Conservation (phyloP, 129 eudicot genomes). For the Gnaphalium uliginosum region DNA sequence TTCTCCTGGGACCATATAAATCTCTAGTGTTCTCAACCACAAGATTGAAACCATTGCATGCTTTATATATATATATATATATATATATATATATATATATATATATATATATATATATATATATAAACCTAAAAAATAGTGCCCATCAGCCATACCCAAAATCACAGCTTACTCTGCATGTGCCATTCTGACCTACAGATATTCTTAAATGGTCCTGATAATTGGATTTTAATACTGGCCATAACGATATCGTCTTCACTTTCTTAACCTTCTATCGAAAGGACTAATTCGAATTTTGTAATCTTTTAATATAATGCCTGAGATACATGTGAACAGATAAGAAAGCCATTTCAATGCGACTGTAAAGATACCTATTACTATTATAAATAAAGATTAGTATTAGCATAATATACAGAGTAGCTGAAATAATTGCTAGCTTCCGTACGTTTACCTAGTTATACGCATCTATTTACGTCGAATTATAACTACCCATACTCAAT, state of each 20-base stretch:
- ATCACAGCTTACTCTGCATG: background rate
- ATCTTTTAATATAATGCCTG: background rate
- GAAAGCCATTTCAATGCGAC: background rate
- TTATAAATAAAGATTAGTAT: no score
- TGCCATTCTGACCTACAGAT: background rate
- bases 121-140: background rate
- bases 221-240: background rate
- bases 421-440: background rate
- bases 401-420: no score
- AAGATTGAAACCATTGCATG: no score
- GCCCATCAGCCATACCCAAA: background rate
- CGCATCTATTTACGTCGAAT: background rate
- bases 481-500: background rate
- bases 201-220: background rate
- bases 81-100: no score
- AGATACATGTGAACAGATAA: background rate
- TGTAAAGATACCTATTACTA: background rate
- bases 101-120: no score
- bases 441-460: background rate
- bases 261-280: background rate
- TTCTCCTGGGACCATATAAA: background rate
- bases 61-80: no score
- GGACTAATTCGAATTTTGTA: no score
- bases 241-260: background rate
- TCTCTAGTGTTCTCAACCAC: no score